Conservation (phyloP, 140 eudicot species). For the Cichorium intybus region DNA sequence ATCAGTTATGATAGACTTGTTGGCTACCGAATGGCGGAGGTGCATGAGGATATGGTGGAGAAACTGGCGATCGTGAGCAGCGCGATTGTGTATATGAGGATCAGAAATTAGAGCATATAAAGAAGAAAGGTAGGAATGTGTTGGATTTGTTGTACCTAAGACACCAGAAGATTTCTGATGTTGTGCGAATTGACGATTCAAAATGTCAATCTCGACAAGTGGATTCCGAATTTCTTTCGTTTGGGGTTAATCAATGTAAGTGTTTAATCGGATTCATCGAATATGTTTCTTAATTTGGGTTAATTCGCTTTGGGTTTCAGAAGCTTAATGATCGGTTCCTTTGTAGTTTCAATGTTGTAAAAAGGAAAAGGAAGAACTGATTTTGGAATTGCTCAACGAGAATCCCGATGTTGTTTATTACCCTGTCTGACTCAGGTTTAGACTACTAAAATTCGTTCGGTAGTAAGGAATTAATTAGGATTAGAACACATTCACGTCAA, state of each 20-base stretch:
- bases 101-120: constrained; percentile 43
- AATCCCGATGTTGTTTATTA: constrained; percentile 26
- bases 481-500: no score
- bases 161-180: constrained; percentile 41
- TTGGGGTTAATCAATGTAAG: constrained; percentile 53
- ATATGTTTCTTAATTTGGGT: background rate
- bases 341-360: constrained; percentile 22
- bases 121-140: constrained; percentile 32
- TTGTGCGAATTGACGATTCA: constrained; percentile 40
- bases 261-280: background rate
- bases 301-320: background rate
- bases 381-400: constrained; percentile 35
- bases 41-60: constrained; percentile 51
- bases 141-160: constrained; percentile 57
- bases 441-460: background rate
- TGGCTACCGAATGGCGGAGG: constrained; percentile 69
- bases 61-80: constrained; percentile 64
- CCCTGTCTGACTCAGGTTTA: constrained; percentile 50
- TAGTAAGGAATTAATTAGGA: no score
- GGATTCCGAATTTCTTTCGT: constrained; percentile 60
- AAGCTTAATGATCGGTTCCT: background rate
- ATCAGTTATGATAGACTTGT: constrained; percentile 85
- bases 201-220: constrained; percentile 33
- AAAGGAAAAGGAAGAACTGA: constrained; percentile 55
- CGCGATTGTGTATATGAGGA: constrained; percentile 51